phyloP scores from a whole-genome alignment of 2,329 filamentous ascomycete genomes.

The Coniochaeta prunicola region DNA sequence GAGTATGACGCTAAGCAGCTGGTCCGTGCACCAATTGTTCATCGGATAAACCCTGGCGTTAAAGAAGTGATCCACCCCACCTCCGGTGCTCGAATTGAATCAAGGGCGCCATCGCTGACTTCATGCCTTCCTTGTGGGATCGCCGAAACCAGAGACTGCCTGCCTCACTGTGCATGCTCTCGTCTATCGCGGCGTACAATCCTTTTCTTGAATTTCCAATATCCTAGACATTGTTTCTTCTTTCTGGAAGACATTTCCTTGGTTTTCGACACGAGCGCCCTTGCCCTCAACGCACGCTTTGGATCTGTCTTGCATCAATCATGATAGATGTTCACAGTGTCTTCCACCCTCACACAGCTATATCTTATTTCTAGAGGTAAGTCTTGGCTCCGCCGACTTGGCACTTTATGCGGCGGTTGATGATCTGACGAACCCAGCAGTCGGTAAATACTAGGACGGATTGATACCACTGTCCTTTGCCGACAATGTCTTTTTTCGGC shows the following conservation, averaged over 20 bases:
- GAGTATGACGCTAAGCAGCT: not conserved
- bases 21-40: not conserved
- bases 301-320: constrained; percentile 1
- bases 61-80: not conserved
- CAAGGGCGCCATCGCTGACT: constrained; percentile 1
- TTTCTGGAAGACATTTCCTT: not conserved
- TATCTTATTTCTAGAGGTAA: not conserved
- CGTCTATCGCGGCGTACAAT: not conserved
- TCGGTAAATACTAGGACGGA: not conserved
- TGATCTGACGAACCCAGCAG: not conserved
- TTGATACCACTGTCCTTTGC: not conserved
- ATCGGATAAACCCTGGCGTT: not conserved
- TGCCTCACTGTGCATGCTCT: not conserved
- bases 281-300: not conserved
- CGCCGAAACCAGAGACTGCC: not conserved
- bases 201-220: not conserved
- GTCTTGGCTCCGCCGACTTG: not conserved
- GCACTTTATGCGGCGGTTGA: not conserved
- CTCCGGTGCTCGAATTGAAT: not conserved
- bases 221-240: not conserved
- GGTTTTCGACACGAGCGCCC: not conserved
- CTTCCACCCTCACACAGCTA: not conserved
- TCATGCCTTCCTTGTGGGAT: not conserved
- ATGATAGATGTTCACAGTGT: constrained; percentile 1
- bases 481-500: constrained; percentile 82